Evolutionary conservation across 2,329 filamentous ascomycete species (phyloP), one percentile per base, ranked within the genome.

Genomic region (Pseudocercospora vitis): DNA sequence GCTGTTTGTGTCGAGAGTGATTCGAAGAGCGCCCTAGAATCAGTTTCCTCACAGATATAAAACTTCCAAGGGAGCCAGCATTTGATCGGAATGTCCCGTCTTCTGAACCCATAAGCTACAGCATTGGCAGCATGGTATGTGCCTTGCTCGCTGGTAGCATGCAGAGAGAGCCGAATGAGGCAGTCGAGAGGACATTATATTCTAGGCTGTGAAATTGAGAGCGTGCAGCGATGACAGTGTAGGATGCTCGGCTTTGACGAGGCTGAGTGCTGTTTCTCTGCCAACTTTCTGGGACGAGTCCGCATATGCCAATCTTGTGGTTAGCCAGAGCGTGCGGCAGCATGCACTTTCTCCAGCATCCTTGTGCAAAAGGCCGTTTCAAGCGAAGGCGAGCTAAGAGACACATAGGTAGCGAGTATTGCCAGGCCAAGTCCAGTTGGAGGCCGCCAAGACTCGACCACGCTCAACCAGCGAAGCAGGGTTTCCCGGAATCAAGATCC

Each of bases 201-300:
- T 65, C 66, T 0, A 77, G 63, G 1, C 68, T 65, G 6, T 69
- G 61, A 2, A 80, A 68, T n/a, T 68, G 59, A 3, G 76, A 79
- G 19, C 82, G 76, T 0, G 80, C 81, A 8, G 70, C 75, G 12
- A 85, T 69, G 21, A 76, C 77, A 50, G 86, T 80, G 23, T 69
- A 64, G 0, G 76, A 73, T 18, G 75, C 78, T 3, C 78, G 3
- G 82, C 81, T 58, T 70, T 70, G 19, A 81, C 82, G 60, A 77
- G 85, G 12, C 78, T 76, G n/a, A 79, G 63, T 1, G 81, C 81
- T 3, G 76, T 79, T 12, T 76, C 74, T 2, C 72, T 71, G 4
- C 82, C 82, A 29, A 67, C 57, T n/a, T 64, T 64, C 16, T 55
- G 54, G 14, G 53, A 52, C 3, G 26, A n/a, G n/a, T n/a, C n/a